A percentile compares a stretch with the other conserved stretches of the same genome.
These are phyloP conservation scores for Tetrapyrgos nigripes DNA, from an alignment of 1,284 basidiomycete genomes.

Conservation along the genomic window DNA sequence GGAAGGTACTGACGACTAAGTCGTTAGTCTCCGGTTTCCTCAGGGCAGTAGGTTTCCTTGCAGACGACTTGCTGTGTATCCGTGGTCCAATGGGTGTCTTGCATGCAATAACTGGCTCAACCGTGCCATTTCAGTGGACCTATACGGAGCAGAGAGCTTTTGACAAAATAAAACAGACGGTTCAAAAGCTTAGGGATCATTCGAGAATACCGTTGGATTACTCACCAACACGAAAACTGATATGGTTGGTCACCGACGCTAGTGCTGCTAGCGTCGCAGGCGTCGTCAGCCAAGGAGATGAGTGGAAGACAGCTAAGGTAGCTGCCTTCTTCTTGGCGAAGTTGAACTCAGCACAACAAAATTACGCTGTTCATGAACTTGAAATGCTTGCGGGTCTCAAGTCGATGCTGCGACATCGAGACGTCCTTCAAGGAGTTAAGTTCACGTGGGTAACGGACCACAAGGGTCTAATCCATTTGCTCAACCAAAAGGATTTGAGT, in stretches of 20 bases:
- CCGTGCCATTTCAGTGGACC: constrained; percentile 23
- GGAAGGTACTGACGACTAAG: constrained; percentile 21
- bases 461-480: constrained; percentile 5
- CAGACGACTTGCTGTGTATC: constrained; percentile 23
- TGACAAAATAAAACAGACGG: constrained; percentile 25
- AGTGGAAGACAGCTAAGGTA: constrained; percentile 15
- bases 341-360: constrained; percentile 32
- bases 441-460: constrained; percentile 6
- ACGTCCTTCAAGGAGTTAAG: constrained; percentile 4
- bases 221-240: constrained; percentile 13
- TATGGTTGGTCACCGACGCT: constrained; percentile 27
- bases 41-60: constrained; percentile 27
- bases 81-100: constrained; percentile 30
- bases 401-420: constrained; percentile 12
- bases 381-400: constrained; percentile 34
- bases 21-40: constrained; percentile 25
- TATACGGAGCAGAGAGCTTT: constrained; percentile 29
- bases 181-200: constrained; percentile 19
- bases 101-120: constrained; percentile 21
- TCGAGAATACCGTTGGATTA: constrained; percentile 25
- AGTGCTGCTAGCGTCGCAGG: constrained; percentile 14
- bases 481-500: constrained; percentile 30
- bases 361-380: constrained; percentile 31
- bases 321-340: constrained; percentile 37
- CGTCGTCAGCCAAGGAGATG: constrained; percentile 1